phyloP scores from a whole-genome alignment of 2,329 filamentous ascomycete genomes.

The Aureobasidium namibiae region DNA sequence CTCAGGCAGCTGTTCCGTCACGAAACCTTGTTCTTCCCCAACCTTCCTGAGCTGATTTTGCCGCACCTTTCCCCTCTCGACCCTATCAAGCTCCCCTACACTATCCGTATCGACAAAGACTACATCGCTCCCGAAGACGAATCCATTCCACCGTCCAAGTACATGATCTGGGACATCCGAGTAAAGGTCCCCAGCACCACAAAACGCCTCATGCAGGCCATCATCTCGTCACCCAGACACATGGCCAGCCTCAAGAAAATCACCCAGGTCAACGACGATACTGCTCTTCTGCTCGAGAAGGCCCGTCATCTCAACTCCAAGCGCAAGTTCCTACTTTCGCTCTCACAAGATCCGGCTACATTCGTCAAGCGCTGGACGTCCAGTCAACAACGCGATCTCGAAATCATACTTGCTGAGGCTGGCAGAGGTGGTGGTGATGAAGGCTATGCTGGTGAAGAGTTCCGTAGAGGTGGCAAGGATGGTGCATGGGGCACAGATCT shows the following conservation, averaged over 20 bases:
- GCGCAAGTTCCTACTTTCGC: slow-evolving; percentile 73
- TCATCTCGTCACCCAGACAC: slow-evolving; percentile 33
- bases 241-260: slow-evolving; percentile 69
- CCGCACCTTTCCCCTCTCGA: slow-evolving; percentile 71
- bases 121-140: slow-evolving; percentile 42
- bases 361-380: slow-evolving; percentile 85
- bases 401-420: slow-evolving; percentile 78
- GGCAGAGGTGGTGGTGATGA: slow-evolving; percentile 46
- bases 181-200: slow-evolving; percentile 80
- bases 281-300: slow-evolving; percentile 74
- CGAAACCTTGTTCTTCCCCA: slow-evolving; percentile 76
- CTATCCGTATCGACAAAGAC: slow-evolving; percentile 73
- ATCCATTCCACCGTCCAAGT: slow-evolving; percentile 51
- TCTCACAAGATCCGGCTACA: slow-evolving; percentile 71
- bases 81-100: slow-evolving; percentile 79
- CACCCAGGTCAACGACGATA: slow-evolving; percentile 69
- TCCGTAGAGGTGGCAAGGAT: slow-evolving; percentile 55
- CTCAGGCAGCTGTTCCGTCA: slow-evolving; percentile 65
- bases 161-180: slow-evolving; percentile 84
- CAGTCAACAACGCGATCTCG: slow-evolving; percentile 83
- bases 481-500: slow-evolving; percentile 56
- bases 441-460: slow-evolving; percentile 53
- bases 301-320: slow-evolving; percentile 80
- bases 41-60: slow-evolving; percentile 64
- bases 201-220: slow-evolving; percentile 52